Evolutionary conservation across 1,284 basidiomycete species (phyloP).

Genomic region (Puccinia coronata): DNA sequence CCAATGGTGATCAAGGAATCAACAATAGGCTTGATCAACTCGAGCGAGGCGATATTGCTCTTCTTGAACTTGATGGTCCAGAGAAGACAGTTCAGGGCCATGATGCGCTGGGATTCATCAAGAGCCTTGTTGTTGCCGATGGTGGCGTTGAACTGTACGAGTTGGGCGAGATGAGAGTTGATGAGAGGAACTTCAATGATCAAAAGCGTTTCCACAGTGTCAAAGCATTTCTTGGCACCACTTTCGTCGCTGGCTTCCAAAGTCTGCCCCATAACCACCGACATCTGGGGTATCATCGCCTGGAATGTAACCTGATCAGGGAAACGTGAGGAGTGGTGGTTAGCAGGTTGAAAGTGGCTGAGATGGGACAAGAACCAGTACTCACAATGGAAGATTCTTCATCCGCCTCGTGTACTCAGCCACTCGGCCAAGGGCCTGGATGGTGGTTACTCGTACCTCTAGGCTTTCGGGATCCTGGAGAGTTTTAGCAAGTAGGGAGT

Average conservation of each 20-base stretch:
- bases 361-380: conserved; percentile 48
- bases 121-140: conserved; percentile 78
- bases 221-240: conserved; percentile 84
- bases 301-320: conserved; percentile 77
- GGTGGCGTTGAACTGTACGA: conserved; percentile 84
- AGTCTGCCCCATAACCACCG: conserved; percentile 82
- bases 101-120: conserved; percentile 80
- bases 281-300: conserved; percentile 81
- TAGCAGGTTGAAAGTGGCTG: neutral
- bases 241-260: conserved; percentile 80
- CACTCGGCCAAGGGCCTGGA: conserved; percentile 84
- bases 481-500: conserved; percentile 78
- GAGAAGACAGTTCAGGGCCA: conserved; percentile 89
- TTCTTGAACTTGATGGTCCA: conserved; percentile 99
- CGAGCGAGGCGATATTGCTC: conserved; percentile 84
- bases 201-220: conserved; percentile 91
- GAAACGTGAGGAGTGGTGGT: neutral
- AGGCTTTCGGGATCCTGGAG: conserved; percentile 82
- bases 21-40: conserved; percentile 82
- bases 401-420: conserved; percentile 89
- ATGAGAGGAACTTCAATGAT: conserved; percentile 92
- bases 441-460: conserved; percentile 88
- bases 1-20: conserved; percentile 91
- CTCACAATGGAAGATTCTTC: conserved; percentile 83
- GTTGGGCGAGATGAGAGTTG: conserved; percentile 80